These are phyloP conservation scores for Tubosaeta sp. DNA, from an alignment of 768 basidiomycete genomes.

Conservation along the genomic window DNA sequence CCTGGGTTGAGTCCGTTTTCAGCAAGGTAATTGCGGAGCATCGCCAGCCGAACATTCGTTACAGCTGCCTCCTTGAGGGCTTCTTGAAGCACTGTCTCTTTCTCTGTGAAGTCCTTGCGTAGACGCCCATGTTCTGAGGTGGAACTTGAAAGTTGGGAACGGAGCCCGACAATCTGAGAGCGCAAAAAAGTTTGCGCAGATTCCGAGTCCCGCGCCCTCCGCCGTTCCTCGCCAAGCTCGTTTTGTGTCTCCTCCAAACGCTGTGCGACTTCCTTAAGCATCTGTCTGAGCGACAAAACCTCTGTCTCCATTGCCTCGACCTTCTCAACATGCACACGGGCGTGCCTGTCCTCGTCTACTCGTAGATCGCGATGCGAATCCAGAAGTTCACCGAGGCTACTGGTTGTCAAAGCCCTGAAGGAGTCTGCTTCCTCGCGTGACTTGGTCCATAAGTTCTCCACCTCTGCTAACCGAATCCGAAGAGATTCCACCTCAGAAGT, in stretches of 20 bases:
- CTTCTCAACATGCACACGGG: slow-evolving; percentile 78
- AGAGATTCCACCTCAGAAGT: slow-evolving; percentile 70
- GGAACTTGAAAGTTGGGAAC: slow-evolving; percentile 66
- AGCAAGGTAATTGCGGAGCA: slow-evolving; percentile 80
- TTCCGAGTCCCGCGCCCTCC: slow-evolving; percentile 59
- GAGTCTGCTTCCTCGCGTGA: slow-evolving; percentile 92
- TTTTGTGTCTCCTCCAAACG: slow-evolving; percentile 65
- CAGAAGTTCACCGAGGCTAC: slow-evolving; percentile 78
- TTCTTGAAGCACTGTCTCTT: slow-evolving; percentile 62
- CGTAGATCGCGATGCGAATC: slow-evolving; percentile 84
- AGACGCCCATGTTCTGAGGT: slow-evolving; percentile 64
- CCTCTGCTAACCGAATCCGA: slow-evolving; percentile 62
- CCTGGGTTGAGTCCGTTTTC: slow-evolving; percentile 83
- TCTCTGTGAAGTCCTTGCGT: slow-evolving; percentile 63
- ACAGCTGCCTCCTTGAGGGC: slow-evolving; percentile 65
- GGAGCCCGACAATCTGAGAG: slow-evolving; percentile 70
- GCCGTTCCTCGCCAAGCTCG: slow-evolving; percentile 65
- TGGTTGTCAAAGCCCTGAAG: slow-evolving; percentile 81
- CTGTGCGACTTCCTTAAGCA: slow-evolving; percentile 75
- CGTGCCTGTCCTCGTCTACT: slow-evolving; percentile 74
- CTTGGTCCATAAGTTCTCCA: slow-evolving; percentile 88
- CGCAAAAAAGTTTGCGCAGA: slow-evolving; percentile 59
- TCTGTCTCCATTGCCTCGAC: slow-evolving; percentile 77
- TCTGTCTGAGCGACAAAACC: slow-evolving; percentile 64
- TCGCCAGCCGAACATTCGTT: slow-evolving; percentile 64